Percentiles rank a stretch among this genome's conserved stretches.
phyloP scores from a whole-genome alignment of 352 stramenopile genomes.

The Globisporangium uncinulatum region DNA sequence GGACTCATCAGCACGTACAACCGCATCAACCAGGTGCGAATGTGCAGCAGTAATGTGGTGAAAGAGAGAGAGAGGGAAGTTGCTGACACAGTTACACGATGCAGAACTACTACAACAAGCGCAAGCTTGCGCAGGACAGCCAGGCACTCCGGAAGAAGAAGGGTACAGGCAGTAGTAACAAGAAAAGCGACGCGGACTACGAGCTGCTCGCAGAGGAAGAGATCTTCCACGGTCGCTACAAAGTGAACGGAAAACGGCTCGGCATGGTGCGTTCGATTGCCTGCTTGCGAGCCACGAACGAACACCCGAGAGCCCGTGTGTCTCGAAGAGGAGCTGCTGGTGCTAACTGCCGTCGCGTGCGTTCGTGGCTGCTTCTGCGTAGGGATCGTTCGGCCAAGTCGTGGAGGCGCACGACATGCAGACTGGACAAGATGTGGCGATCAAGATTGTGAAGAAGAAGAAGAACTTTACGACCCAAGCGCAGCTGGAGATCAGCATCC shows the following conservation, averaged over 20 bases:
- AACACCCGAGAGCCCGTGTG: background rate
- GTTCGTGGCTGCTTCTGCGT: background rate
- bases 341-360: background rate
- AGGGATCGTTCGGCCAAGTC: constrained; percentile 85
- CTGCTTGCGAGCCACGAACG: background rate
- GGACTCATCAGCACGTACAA: constrained; percentile 97
- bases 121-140: constrained; percentile 47
- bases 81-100: background rate
- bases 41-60: background rate
- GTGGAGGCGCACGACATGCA: constrained; percentile 69
- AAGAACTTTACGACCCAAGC: constrained; percentile 96
- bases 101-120: constrained; percentile 82
- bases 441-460: constrained; percentile 99
- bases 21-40: constrained; percentile 90
- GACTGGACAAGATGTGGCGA: constrained; percentile 90
- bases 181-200: constrained; percentile 42
- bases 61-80: background rate
- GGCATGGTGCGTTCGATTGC: constrained; percentile 38
- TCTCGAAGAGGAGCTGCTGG: background rate
- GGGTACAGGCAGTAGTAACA: constrained; percentile 18
- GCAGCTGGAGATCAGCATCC: constrained; percentile 95
- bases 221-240: constrained; percentile 74
- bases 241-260: constrained; percentile 58
- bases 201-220: constrained; percentile 58
- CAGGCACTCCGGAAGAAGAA: constrained; percentile 59